Conservation (phyloP, 495 filamentous ascomycete species). For the Daldinia childiae region DNA sequence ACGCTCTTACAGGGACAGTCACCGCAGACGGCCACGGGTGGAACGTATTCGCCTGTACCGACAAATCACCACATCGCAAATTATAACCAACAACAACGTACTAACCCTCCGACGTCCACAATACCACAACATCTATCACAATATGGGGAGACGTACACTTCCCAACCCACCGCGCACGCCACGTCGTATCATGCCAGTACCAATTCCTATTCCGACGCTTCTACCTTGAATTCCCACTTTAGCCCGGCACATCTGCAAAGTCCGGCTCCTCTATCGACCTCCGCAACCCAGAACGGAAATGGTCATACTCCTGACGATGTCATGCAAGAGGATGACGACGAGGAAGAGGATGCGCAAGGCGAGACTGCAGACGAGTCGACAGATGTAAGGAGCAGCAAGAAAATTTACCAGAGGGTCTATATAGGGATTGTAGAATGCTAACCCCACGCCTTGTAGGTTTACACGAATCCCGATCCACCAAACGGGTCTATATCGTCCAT, state of each 20-base stretch:
- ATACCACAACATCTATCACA: constrained; percentile 50
- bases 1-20: constrained; percentile 36
- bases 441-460: constrained; percentile 31
- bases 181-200: constrained; percentile 36
- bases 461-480: constrained; percentile 37
- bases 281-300: constrained; percentile 38
- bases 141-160: constrained; percentile 42
- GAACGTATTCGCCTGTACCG: constrained; percentile 43
- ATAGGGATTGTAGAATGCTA: constrained; percentile 10
- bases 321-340: constrained; percentile 39
- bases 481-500: constrained; percentile 34
- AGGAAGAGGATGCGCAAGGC: constrained; percentile 44
- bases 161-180: constrained; percentile 40
- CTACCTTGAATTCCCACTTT: constrained; percentile 39
- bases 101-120: constrained; percentile 48
- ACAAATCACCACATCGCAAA: constrained; percentile 33
- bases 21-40: constrained; percentile 35
- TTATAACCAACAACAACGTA: constrained; percentile 39
- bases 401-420: not conserved
- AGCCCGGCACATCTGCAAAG: constrained; percentile 37
- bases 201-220: constrained; percentile 41
- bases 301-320: constrained; percentile 41
- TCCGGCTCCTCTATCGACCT: constrained; percentile 41
- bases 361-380: constrained; percentile 47
- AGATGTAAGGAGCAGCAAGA: constrained; percentile 35